phyloP scores from a whole-genome alignment of 2,329 filamentous ascomycete species.

The Diplodia corticola region DNA sequence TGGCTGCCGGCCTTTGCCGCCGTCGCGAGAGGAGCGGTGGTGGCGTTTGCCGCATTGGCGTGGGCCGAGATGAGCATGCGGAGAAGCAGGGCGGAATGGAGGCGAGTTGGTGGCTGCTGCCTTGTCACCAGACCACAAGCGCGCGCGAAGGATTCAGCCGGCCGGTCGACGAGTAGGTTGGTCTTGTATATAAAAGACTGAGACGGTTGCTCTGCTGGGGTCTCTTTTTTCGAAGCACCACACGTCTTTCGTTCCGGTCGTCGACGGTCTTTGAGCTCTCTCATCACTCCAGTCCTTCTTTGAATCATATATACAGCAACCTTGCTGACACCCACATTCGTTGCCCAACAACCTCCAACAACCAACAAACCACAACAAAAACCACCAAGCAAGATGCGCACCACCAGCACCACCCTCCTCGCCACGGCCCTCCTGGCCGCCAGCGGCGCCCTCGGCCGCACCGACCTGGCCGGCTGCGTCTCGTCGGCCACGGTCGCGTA shows the following conservation, averaged over 20 bases:
- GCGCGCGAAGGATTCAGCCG: conserved; percentile 12
- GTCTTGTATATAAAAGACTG: conserved; percentile 9
- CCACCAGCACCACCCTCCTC: conserved; percentile 29
- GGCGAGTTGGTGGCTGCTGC: background rate
- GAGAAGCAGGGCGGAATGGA: background rate
- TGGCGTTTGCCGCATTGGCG: background rate
- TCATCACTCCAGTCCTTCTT: background rate
- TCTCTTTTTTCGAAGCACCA: background rate
- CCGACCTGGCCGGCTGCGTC: conserved; percentile 49
- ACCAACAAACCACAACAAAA: background rate
- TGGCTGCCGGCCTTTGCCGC: background rate
- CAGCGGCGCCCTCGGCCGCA: conserved; percentile 35
- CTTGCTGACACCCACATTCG: conserved; percentile 1
- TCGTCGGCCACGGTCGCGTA: conserved; percentile 36
- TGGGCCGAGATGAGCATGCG: background rate
- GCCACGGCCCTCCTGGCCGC: conserved; percentile 34
- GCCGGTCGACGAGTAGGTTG: background rate
- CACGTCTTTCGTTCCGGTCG: conserved; percentile 11
- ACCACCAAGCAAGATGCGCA: conserved; percentile 25
- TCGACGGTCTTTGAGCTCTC: conserved; percentile 1
- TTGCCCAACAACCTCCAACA: background rate
- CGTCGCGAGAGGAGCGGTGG: background rate
- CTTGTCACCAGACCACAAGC: background rate
- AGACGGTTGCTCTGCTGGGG: background rate
- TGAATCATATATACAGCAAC: conserved; percentile 1